These are phyloP conservation scores for Adansonia gregorii DNA, from an alignment of 441 rosid species.

Conservation along the genomic window DNA sequence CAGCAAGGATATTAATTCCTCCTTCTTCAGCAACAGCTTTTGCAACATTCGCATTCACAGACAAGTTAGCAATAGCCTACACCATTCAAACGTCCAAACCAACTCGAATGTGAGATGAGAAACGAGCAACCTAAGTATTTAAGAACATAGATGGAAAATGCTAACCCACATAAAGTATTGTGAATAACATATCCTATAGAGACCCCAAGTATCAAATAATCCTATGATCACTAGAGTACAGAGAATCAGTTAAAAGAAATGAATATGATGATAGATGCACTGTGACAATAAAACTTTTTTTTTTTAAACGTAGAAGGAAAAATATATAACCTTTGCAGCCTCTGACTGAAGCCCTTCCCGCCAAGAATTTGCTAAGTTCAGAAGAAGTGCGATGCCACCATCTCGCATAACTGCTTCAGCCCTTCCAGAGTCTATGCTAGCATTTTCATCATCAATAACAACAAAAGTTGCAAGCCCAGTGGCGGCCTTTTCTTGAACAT, in stretches of 20 bases:
- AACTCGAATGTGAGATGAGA: constrained; percentile 5
- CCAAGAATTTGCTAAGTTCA: constrained; percentile 89
- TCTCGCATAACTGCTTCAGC: constrained; percentile 94
- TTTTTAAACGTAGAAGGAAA: not conserved
- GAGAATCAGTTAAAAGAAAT: not conserved
- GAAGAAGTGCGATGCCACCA: constrained; percentile 88
- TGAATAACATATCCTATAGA: not conserved
- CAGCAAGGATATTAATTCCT: constrained; percentile 77
- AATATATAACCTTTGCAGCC: constrained; percentile 77
- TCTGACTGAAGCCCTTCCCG: constrained; percentile 95
- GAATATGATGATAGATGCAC: constrained; percentile 1
- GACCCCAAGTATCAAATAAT: constrained; percentile 11
- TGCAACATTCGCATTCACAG: constrained; percentile 90
- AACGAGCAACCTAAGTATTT: constrained; percentile 13
- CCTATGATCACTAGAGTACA: not conserved
- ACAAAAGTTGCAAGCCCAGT: constrained; percentile 97
- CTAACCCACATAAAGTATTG: not conserved
- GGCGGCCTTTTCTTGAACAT: constrained; percentile 95
- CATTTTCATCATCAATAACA: constrained; percentile 93
- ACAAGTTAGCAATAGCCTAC: constrained; percentile 95
- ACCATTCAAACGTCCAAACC: constrained; percentile 22
- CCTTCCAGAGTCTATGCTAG: constrained; percentile 89
- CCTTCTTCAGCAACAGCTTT: constrained; percentile 96
- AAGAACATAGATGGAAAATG: constrained; percentile 7
- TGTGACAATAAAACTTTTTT: not conserved